These are phyloP conservation scores for Solanum sejunctum DNA, from an alignment of 257 asterid genomes.

Conservation along the genomic window DNA sequence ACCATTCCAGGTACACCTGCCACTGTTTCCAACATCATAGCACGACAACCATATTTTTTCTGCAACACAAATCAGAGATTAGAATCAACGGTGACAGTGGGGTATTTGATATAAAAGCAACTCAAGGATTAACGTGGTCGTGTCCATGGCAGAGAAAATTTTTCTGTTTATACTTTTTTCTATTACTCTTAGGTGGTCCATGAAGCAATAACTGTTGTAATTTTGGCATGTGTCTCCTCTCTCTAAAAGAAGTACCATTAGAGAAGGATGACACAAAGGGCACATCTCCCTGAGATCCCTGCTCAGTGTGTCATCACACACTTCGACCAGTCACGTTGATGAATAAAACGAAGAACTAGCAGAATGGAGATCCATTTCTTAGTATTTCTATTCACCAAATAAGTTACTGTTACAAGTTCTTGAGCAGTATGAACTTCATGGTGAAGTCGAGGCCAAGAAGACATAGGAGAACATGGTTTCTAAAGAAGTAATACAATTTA, in stretches of 20 bases:
- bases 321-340: background rate
- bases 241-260: background rate
- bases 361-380: background rate
- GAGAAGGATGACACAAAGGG: background rate
- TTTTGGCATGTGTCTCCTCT: background rate
- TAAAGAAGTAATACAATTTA: background rate
- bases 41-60: constrained; percentile 90
- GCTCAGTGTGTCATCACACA: background rate
- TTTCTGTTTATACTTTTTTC: background rate
- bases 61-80: constrained; percentile 14
- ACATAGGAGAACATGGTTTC: background rate
- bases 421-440: background rate
- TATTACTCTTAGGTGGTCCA: background rate
- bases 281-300: background rate
- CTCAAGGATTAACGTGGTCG: background rate
- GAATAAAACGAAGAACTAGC: background rate
- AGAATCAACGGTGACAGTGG: background rate
- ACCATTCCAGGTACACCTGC: constrained; percentile 98
- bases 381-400: background rate
- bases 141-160: no score
- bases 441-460: background rate
- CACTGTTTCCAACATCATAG: constrained; percentile 97
- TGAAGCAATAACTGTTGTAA: background rate
- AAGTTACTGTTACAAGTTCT: background rate
- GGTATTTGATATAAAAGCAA: background rate